Evolutionary conservation across 805 yeast genomes (phyloP).

Genomic region (Saturnispora kantuleensis): DNA sequence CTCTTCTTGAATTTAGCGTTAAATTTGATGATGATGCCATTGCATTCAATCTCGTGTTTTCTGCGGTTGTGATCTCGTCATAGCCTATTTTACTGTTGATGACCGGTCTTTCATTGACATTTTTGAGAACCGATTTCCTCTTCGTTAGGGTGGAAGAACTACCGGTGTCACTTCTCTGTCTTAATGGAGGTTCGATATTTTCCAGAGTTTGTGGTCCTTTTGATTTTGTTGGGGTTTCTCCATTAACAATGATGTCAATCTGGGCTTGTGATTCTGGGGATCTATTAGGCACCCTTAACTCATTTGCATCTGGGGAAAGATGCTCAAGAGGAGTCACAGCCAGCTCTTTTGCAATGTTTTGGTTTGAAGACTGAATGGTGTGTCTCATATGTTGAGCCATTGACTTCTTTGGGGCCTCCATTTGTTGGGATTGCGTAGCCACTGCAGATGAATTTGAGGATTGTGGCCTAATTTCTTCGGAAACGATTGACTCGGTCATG

Average conservation of each 20-base stretch:
- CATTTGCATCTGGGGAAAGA: neutral
- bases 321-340: neutral
- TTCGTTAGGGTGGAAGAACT: conserved; percentile 6
- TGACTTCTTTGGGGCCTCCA: conserved; percentile 3
- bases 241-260: conserved; percentile 5
- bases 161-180: neutral
- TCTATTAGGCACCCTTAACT: conserved; percentile 25
- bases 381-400: conserved; percentile 43
- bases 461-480: neutral
- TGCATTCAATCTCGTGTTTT: conserved; percentile 67
- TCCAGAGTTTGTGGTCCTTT: neutral
- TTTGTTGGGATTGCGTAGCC: neutral
- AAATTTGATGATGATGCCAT: conserved; percentile 30
- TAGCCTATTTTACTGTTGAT: conserved; percentile 29
- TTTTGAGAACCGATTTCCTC: conserved; percentile 43
- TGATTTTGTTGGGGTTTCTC: conserved; percentile 1
- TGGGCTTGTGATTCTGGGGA: conserved; percentile 15
- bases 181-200: neutral
- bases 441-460: neutral
- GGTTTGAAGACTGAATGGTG: conserved; percentile 8
- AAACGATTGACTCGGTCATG: neutral
- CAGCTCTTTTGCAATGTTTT: neutral
- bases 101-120: conserved; percentile 12
- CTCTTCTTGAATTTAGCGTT: neutral
- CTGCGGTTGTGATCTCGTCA: conserved; percentile 64